These are phyloP conservation scores for Jamesozyma rosinii DNA, from an alignment of 805 yeast genomes.

Conservation along the genomic window DNA sequence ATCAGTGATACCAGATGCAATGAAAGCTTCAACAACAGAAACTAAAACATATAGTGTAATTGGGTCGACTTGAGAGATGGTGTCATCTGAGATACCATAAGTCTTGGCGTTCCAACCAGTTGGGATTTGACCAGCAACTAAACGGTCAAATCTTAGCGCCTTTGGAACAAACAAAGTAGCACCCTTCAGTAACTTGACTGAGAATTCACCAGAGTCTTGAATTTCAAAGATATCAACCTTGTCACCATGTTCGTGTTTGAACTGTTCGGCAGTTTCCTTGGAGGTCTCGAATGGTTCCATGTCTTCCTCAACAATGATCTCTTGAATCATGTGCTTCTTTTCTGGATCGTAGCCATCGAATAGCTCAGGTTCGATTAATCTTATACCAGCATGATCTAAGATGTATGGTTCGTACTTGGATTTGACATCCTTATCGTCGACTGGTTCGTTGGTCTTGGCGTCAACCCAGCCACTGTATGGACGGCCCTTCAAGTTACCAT, in stretches of 20 bases:
- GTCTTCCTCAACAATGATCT: conserved; percentile 92
- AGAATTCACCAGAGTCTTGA: conserved; percentile 83
- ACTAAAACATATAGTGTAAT: conserved; percentile 88
- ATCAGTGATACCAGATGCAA: conserved; percentile 91
- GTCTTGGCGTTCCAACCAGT: conserved; percentile 95
- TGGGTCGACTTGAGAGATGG: conserved; percentile 90
- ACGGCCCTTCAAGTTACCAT: conserved; percentile 53
- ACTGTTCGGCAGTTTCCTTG: conserved; percentile 90
- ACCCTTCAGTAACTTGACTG: conserved; percentile 86
- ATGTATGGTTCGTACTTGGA: conserved; percentile 81
- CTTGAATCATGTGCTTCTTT: conserved; percentile 88
- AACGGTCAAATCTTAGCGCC: conserved; percentile 54
- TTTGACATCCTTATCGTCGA: conserved; percentile 91
- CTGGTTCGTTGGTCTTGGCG: conserved; percentile 83
- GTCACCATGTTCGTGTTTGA: conserved; percentile 88
- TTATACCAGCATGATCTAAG: conserved; percentile 89
- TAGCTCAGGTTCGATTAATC: conserved; percentile 91
- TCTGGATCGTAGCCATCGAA: conserved; percentile 91
- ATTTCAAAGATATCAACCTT: conserved; percentile 85
- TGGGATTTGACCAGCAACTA: conserved; percentile 79
- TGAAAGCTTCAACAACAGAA: conserved; percentile 88
- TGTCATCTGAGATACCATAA: conserved; percentile 92
- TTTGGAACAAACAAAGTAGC: conserved; percentile 87
- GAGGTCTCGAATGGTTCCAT: conserved; percentile 93
- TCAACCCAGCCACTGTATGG: conserved; percentile 98